Evolutionary conservation across 495 filamentous ascomycete genomes (phyloP).

Genomic region (Lasiosphaeria miniovina): DNA sequence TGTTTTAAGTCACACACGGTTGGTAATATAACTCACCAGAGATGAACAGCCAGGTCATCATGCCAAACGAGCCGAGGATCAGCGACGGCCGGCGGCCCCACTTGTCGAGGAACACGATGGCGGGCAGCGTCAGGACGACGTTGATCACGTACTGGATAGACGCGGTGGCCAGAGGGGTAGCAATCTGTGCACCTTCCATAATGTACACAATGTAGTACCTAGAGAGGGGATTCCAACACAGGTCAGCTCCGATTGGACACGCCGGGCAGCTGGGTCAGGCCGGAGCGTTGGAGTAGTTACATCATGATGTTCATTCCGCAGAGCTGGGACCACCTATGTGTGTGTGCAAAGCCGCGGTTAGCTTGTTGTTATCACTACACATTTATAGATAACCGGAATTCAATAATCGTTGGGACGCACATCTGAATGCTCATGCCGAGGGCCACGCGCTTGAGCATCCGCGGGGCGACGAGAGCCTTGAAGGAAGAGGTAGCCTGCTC

Average conservation of each 20-base stretch:
- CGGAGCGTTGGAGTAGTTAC: slow-evolving; percentile 16
- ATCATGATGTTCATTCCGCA: slow-evolving; percentile 77
- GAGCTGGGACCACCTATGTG: slow-evolving; percentile 57
- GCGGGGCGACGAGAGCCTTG: slow-evolving; percentile 55
- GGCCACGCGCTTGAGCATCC: slow-evolving; percentile 65
- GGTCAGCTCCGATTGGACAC: neutral
- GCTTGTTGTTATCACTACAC: neutral
- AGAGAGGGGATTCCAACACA: neutral
- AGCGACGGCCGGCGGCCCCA: slow-evolving; percentile 74
- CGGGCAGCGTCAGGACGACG: slow-evolving; percentile 60
- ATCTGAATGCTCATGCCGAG: slow-evolving; percentile 73
- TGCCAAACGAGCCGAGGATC: slow-evolving; percentile 70
- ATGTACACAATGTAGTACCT: slow-evolving; percentile 75
- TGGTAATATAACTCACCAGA: slow-evolving; percentile 66
- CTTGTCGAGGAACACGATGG: slow-evolving; percentile 72
- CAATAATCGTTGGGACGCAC: slow-evolving; percentile 38
- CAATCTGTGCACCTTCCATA: slow-evolving; percentile 65
- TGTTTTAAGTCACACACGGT: slow-evolving; percentile 25
- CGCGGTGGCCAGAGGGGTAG: slow-evolving; percentile 63
- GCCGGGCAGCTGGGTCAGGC: neutral
- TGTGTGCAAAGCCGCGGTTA: neutral
- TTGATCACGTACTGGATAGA: slow-evolving; percentile 80
- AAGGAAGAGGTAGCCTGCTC: slow-evolving; percentile 55
- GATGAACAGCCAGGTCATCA: slow-evolving; percentile 69
- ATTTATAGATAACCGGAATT: no score